These are phyloP conservation scores for Cystoderma amianthinum DNA, from an alignment of 768 basidiomycete genomes.

Conservation along the genomic window DNA sequence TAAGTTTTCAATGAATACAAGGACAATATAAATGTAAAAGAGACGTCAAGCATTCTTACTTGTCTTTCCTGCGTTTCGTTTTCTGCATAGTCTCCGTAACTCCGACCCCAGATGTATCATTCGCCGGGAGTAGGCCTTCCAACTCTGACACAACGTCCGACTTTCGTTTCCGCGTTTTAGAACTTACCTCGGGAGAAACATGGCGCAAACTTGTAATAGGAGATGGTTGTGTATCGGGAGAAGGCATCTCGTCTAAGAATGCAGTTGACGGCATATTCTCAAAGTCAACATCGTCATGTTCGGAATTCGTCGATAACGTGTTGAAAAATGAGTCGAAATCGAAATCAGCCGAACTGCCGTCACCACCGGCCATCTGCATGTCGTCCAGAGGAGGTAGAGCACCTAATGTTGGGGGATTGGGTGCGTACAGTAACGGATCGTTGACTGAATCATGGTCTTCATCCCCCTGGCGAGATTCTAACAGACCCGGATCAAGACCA, in stretches of 20 bases:
- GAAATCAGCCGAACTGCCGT: conserved; percentile 9
- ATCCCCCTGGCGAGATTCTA: conserved; percentile 11
- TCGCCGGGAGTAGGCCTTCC: conserved; percentile 9
- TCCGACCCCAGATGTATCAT: too few species aligned
- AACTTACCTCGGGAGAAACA: conserved; percentile 10
- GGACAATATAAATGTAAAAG: too few species aligned
- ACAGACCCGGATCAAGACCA: conserved; percentile 47
- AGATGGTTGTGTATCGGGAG: conserved; percentile 12
- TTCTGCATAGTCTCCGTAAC: too few species aligned
- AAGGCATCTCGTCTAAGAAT: conserved; percentile 20
- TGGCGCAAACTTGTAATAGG: conserved; percentile 15
- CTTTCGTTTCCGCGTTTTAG: conserved; percentile 28
- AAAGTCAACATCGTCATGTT: conserved; percentile 2
- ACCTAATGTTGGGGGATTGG: too few species aligned
- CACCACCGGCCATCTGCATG: neutral
- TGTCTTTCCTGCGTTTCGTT: too few species aligned
- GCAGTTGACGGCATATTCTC: conserved; percentile 13
- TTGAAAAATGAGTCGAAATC: conserved; percentile 21
- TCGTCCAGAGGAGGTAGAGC: neutral
- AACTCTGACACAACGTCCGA: conserved; percentile 23
- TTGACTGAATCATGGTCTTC: conserved; percentile 1
- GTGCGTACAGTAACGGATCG: too few species aligned
- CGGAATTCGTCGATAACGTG: conserved; percentile 6
- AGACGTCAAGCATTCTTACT: too few species aligned
- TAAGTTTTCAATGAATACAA: too few species aligned